Conservation (phyloP, 768 basidiomycete genomes). For the Mycena epipterygia region DNA sequence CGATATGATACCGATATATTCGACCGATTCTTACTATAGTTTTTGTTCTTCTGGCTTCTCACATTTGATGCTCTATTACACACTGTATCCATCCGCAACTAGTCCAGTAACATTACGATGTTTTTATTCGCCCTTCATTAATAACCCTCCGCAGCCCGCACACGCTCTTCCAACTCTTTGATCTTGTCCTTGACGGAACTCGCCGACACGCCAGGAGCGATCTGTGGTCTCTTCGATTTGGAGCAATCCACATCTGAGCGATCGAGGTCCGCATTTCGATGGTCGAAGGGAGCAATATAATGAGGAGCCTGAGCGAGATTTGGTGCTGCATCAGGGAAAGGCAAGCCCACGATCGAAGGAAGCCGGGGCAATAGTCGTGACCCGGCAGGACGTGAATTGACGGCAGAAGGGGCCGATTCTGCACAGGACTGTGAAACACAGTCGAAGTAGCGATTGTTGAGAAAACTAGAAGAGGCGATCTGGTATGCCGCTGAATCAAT, state of each 20-base stretch:
- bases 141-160: constrained; percentile 34
- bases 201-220: constrained; percentile 23
- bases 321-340: constrained; percentile 7
- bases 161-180: constrained; percentile 54
- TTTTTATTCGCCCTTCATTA: background rate
- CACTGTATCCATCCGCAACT: constrained; percentile 14
- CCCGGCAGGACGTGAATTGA: background rate
- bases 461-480: constrained; percentile 29
- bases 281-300: background rate
- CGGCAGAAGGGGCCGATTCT: background rate
- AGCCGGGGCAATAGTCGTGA: constrained; percentile 38
- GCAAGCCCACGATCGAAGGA: constrained; percentile 27
- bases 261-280: constrained; percentile 8
- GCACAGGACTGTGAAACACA: background rate
- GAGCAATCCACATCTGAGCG: background rate
- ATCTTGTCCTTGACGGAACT: constrained; percentile 58
- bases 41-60: background rate
- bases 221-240: constrained; percentile 15
- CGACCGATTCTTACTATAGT: background rate
- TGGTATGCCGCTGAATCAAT: constrained; percentile 13
- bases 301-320: background rate
- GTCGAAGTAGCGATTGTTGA: constrained; percentile 25
- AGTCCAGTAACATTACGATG: constrained; percentile 6
- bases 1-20: background rate
- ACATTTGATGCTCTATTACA: background rate